Evolutionary conservation across 2,329 filamentous ascomycete genomes (phyloP).

Genomic region (Hypoxylon sp.): DNA sequence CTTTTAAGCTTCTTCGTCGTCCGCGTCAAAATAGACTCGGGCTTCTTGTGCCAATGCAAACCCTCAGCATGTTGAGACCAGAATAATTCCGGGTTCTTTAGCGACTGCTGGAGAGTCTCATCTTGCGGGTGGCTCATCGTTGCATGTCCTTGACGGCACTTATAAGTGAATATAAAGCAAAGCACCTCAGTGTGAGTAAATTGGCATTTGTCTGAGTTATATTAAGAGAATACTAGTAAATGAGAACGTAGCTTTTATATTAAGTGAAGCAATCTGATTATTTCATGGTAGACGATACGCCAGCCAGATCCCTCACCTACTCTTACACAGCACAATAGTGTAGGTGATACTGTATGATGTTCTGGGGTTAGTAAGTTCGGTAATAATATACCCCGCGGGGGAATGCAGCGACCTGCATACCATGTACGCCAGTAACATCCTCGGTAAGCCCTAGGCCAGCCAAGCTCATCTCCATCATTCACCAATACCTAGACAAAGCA

Average conservation of each 20-base stretch:
- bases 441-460: constrained; percentile 26
- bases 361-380: constrained; percentile 17
- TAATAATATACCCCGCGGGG: constrained; percentile 32
- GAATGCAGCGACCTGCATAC: constrained; percentile 11
- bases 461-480: too few relatives aligned
- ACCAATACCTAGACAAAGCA: too few relatives aligned
- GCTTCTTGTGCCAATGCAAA: constrained; percentile 82
- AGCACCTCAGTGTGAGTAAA: not conserved
- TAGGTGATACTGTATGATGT: not conserved
- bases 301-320: too few relatives aligned
- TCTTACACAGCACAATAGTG: too few relatives aligned
- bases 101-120: constrained; percentile 63
- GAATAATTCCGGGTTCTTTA: constrained; percentile 75
- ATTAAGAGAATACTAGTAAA: too few relatives aligned
- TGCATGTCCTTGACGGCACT: not conserved
- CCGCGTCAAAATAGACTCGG: constrained; percentile 66
- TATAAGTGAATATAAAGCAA: constrained; percentile 6
- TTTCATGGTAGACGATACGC: too few relatives aligned
- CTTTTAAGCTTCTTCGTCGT: constrained; percentile 70
- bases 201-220: too few relatives aligned
- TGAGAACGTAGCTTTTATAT: too few relatives aligned
- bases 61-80: constrained; percentile 79
- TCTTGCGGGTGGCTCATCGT: constrained; percentile 57
- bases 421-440: constrained; percentile 25
- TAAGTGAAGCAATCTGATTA: too few relatives aligned